Evolutionary conservation across 2,329 filamentous ascomycete genomes (phyloP), one percentile per base, ranked within the genome.

Genomic region (Trichophyton schoenleinii): DNA sequence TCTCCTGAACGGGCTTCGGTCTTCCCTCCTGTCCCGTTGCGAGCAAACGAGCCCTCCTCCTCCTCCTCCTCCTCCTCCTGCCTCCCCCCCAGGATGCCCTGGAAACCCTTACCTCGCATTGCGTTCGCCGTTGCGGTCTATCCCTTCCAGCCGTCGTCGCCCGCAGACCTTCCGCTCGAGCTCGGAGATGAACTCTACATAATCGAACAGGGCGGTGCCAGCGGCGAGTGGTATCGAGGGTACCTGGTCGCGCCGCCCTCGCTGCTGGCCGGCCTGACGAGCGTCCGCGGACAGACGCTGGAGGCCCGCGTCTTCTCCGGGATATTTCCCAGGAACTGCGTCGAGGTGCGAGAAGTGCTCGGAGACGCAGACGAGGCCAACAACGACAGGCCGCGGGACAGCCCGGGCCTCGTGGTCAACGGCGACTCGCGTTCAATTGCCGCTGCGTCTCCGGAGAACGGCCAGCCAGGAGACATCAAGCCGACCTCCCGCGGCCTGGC

Each of bases 131-230:
- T 99, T 75, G 94, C 92, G 80, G 91, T 87, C 67, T 95, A 91
- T 74, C 94, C 94, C 42, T 99, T 99, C 77, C 82, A 88, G 68
- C 89, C 94, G 63, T 87, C 88, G 63, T 87, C 87, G 66, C 85
- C 91, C 60, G 89, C 91, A 73, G 94, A 99, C 75, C 85, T 99
- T 20, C 94, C 95, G 8, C 87, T 99, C 72, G 91, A 99, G 75
- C 89, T 99, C 66, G 94, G 94, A 73, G 94, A 99, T 81, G 94
- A 99, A 77, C 81, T 99, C 66, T 99, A 99, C 77, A 95, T 99
- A 67, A 96, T 99, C 71, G 92, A 97, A 76, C 90, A 97, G 76
- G 95, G 92, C 44, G 87, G 90, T 22, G 75, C 72, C 42, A 85
- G 95, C 75, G 89, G 88, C 69, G 84, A 89, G 72, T 99, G 94